A percentile compares a stretch with the other conserved stretches of the same genome.
Evolutionary conservation across 345 rosid species (phyloP).

Genomic region (Gynandropsis gynandra): DNA sequence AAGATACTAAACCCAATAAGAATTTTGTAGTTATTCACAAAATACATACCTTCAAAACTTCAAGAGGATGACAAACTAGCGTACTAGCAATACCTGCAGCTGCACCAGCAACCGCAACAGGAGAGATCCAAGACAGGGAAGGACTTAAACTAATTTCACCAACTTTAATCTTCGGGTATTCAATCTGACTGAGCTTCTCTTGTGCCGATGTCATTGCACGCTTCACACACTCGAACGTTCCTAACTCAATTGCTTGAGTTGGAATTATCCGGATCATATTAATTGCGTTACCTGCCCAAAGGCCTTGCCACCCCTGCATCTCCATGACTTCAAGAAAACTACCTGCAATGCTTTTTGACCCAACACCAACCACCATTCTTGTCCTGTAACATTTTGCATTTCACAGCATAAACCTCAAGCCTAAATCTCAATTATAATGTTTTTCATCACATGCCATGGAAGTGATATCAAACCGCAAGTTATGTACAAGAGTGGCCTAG

Average conservation of each 20-base stretch:
- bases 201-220: constrained; percentile 72
- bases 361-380: constrained; percentile 97
- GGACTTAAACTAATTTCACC: constrained; percentile 54
- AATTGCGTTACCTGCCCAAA: constrained; percentile 96
- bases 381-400: constrained; percentile 48
- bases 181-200: constrained; percentile 52
- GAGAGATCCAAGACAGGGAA: constrained; percentile 80
- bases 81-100: constrained; percentile 92
- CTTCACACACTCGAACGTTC: constrained; percentile 84
- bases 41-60: constrained; percentile 78
- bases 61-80: constrained; percentile 95
- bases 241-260: constrained; percentile 94
- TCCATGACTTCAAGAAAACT: constrained; percentile 81
- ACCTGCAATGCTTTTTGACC: constrained; percentile 79
- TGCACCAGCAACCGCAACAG: constrained; percentile 92
- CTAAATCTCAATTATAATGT: not conserved
- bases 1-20: no score
- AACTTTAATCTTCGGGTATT: constrained; percentile 47
- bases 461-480: no score
- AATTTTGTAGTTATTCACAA: no score
- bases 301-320: constrained; percentile 94
- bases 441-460: not conserved
- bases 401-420: constrained; percentile 6
- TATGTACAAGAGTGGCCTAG: no score
- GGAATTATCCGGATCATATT: constrained; percentile 91